Evolutionary conservation across 108 stramenopile genomes (phyloP).

Genomic region (Skeletonema tropicum): DNA sequence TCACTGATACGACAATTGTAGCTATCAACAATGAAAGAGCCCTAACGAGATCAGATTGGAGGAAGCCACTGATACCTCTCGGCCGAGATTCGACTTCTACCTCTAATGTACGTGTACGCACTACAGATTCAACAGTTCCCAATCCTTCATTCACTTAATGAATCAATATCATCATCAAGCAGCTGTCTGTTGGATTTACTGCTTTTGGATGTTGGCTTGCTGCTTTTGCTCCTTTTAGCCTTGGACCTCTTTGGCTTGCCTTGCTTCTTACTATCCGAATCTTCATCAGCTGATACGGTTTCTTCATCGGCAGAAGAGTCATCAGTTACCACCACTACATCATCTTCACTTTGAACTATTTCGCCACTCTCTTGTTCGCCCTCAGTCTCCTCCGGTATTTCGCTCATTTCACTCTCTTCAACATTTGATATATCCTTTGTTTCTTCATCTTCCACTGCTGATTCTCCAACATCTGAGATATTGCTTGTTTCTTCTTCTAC

Average conservation of each 20-base stretch:
- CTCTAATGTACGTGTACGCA: conserved; percentile 5
- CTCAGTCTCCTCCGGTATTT: not conserved
- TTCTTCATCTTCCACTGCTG: too few relatives aligned
- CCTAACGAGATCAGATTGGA: conserved; percentile 37
- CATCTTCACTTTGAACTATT: not conserved
- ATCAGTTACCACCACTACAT: not conserved
- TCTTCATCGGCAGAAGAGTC: not conserved
- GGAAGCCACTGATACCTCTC: conserved; percentile 11
- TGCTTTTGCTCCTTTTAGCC: not conserved
- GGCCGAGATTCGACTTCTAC: conserved; percentile 14
- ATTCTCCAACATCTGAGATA: too few relatives aligned
- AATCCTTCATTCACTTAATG: not conserved
- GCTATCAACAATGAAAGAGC: conserved; percentile 35
- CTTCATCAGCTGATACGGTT: not conserved
- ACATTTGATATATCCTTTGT: not conserved
- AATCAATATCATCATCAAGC: not conserved
- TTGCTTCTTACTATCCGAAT: not conserved
- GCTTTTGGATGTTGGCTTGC: not conserved
- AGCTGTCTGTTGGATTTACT: not conserved
- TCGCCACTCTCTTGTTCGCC: not conserved
- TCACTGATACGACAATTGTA: conserved; percentile 29
- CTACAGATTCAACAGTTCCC: conserved; percentile 1
- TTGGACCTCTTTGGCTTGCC: not conserved
- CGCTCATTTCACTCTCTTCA: not conserved
- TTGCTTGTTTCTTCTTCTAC: not conserved